Base-by-base conservation (phyloP, 1,139 yeast genomes). In the Kodamaea ohmeri region DNA sequence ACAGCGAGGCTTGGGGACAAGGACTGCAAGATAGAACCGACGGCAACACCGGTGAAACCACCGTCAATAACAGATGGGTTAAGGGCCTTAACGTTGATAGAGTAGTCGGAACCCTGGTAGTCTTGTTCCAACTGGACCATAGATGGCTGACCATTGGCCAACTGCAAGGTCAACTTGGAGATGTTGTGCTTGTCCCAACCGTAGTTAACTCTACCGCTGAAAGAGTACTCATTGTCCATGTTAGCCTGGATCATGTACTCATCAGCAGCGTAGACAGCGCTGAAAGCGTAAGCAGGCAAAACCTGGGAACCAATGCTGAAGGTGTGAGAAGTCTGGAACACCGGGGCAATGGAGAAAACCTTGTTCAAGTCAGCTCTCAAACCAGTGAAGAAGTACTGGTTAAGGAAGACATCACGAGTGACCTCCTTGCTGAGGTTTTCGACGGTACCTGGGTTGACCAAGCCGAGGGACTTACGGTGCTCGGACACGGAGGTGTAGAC, bases 101-200 rank as follows among this genome's bases (percentile, higher is more conserved):
- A 83, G 61, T 80, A 89, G 63, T 92, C 98, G 42, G 76, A 67
- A 42, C 94, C 97, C 65, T 83, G 92, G 68, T 80, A 83, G 65
- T 92, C 99, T 63, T 92, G 97, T 73, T 94, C 99, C 53, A 92
- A 72, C 71, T 92, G 98, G 47, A 88, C 76, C 96, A 92, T 88
- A 40, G 95, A 73, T 47, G 95, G 96, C 70, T 90, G 97, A 45
- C 85, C 87, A 47, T 82, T 72, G 52, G 95, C 90, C 52, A 89
- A 74, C 71, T 92, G 97, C 58, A 89, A 71, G 53, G 95, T 88
- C 48, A 87, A 78, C 71, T 90, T 90, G 47, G 96, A 78, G 55
- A 86, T 74, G 61, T 82, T 78, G 58, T 73, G 73, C 60, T 81
- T 78, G 61, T 81, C 79, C 97, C 97, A 90, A 45, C 94, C 90